A percentile compares a stretch with the other conserved stretches of the same genome.
These are phyloP conservation scores for Penicillium maclennaniae DNA, from an alignment of 495 filamentous ascomycete genomes.

Conservation along the genomic window DNA sequence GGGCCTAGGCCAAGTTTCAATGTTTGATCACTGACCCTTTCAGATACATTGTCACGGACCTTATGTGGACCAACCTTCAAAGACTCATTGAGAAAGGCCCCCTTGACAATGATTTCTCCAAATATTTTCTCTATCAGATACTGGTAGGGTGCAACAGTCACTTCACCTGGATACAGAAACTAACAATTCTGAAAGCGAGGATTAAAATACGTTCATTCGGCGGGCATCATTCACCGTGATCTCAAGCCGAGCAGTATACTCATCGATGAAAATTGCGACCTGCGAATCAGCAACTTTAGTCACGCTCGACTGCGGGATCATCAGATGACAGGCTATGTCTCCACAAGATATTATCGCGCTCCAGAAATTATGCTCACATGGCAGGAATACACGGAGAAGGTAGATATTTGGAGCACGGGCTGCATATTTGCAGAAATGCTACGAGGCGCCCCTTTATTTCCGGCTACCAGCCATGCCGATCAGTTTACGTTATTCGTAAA, in stretches of 20 bases:
- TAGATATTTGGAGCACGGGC: constrained; percentile 93
- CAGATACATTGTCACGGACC: constrained; percentile 89
- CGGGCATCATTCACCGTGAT: constrained; percentile 87
- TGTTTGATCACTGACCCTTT: neutral
- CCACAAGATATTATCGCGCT: constrained; percentile 89
- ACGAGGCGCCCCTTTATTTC: constrained; percentile 88
- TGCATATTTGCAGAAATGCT: constrained; percentile 98
- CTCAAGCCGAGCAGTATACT: constrained; percentile 91
- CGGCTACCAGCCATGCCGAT: constrained; percentile 67
- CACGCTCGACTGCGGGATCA: constrained; percentile 87
- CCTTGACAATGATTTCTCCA: constrained; percentile 89
- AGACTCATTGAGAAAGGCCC: constrained; percentile 79
- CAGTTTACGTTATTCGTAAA: constrained; percentile 95
- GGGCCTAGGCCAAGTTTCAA: neutral
- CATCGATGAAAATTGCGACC: constrained; percentile 92
- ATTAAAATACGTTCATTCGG: constrained; percentile 92
- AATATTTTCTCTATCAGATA: constrained; percentile 94
- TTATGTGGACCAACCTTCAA: constrained; percentile 88
- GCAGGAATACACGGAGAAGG: constrained; percentile 94
- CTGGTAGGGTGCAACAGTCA: constrained; percentile 47
- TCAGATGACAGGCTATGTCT: constrained; percentile 97
- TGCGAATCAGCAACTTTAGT: constrained; percentile 95
- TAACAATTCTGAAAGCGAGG: constrained; percentile 52
- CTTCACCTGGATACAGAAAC: neutral
- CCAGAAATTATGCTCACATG: constrained; percentile 90